phyloP scores from a whole-genome alignment of 2,329 filamentous ascomycete species.

The Neonectria magnoliae region DNA sequence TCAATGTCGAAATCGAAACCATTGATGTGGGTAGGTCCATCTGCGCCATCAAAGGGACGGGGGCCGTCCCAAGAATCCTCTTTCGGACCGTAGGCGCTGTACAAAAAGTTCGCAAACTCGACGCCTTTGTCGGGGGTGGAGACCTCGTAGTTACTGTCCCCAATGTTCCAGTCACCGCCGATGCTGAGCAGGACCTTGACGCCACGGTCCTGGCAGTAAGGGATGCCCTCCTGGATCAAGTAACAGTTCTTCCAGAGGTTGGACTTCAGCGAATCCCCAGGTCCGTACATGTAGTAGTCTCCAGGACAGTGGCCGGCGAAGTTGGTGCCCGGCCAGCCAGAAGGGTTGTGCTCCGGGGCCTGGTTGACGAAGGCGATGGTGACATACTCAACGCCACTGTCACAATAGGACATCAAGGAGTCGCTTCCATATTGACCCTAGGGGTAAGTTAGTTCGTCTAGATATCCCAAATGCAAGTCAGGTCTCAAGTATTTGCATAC shows the following conservation, averaged over 20 bases:
- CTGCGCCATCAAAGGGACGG: constrained; percentile 51
- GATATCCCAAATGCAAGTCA: neutral
- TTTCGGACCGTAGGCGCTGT: constrained; percentile 52
- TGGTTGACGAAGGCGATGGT: constrained; percentile 52
- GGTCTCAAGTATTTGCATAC: constrained; percentile 34
- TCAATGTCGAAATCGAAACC: constrained; percentile 58
- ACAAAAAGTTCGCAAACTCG: constrained; percentile 52
- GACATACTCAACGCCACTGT: constrained; percentile 50
- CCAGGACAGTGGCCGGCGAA: constrained; percentile 52
- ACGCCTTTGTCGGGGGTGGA: constrained; percentile 43
- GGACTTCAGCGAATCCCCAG: constrained; percentile 35
- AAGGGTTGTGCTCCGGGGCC: constrained; percentile 49
- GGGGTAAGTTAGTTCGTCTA: constrained; percentile 6
- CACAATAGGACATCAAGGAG: constrained; percentile 49
- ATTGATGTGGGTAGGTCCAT: constrained; percentile 45
- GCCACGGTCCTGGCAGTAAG: constrained; percentile 53
- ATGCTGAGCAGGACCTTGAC: constrained; percentile 57
- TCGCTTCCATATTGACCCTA: constrained; percentile 51
- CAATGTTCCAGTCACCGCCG: constrained; percentile 46
- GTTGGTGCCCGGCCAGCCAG: constrained; percentile 52
- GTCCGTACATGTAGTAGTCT: constrained; percentile 36
- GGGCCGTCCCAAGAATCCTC: constrained; percentile 45
- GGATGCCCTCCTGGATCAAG: constrained; percentile 51
- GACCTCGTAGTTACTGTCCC: constrained; percentile 48
- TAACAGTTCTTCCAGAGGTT: constrained; percentile 50